A percentile compares a stretch with the other conserved stretches of the same genome.
Conservation (phyloP, 805 yeast species). For the Ogataea populi-albae region DNA sequence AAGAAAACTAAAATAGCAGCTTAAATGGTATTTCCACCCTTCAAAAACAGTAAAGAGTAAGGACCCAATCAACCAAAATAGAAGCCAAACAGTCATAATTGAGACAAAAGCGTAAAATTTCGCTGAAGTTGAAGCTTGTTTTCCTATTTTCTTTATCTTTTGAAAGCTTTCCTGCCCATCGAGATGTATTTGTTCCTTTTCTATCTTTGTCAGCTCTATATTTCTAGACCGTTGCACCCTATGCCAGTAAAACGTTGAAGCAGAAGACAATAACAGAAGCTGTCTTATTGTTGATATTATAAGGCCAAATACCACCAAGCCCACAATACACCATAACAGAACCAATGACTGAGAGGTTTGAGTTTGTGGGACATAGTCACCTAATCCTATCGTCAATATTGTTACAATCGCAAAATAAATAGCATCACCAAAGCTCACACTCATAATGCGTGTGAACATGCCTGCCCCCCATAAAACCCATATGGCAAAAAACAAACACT, state of each 20-base stretch:
- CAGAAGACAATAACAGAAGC: slow-evolving; percentile 57
- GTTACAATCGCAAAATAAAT: slow-evolving; percentile 73
- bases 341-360: slow-evolving; percentile 55
- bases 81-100: slow-evolving; percentile 44
- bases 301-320: slow-evolving; percentile 71
- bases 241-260: slow-evolving; percentile 67
- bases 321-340: slow-evolving; percentile 63
- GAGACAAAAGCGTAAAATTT: slow-evolving; percentile 36
- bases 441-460: slow-evolving; percentile 45
- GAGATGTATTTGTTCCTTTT: slow-evolving; percentile 18
- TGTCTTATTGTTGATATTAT: slow-evolving; percentile 67
- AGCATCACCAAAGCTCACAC: slow-evolving; percentile 59
- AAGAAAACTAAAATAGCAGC: slow-evolving; percentile 72
- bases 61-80: slow-evolving; percentile 76
- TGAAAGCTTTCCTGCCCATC: slow-evolving; percentile 50
- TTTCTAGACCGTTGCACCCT: slow-evolving; percentile 51
- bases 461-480: slow-evolving; percentile 78
- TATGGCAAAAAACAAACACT: slow-evolving; percentile 57
- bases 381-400: slow-evolving; percentile 75
- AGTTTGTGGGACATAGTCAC: slow-evolving; percentile 61
- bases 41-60: slow-evolving; percentile 58
- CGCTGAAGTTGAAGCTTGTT: slow-evolving; percentile 39
- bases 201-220: slow-evolving; percentile 27
- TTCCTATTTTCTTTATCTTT: slow-evolving; percentile 51
- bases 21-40: slow-evolving; percentile 67